Percentiles rank a stretch among this genome's conserved stretches.
Evolutionary conservation across 2,329 filamentous ascomycete genomes (phyloP).

Genomic region (Didymella segeticola): DNA sequence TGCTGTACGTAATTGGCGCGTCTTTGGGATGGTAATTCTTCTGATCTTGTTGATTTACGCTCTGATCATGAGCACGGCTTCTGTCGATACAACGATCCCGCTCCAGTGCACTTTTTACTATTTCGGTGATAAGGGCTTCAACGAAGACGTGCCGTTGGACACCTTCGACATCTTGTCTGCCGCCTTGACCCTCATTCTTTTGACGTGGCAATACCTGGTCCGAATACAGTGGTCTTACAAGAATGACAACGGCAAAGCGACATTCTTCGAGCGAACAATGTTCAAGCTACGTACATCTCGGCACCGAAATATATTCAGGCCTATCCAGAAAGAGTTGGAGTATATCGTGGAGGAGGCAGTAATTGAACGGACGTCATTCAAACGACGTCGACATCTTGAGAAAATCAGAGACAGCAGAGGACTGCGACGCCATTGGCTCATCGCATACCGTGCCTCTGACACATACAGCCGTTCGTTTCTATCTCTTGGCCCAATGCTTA

Average conservation of each 20-base stretch:
- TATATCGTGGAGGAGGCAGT: conserved; percentile 8
- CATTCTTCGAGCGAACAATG: conserved; percentile 1
- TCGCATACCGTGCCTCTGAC: conserved; percentile 7
- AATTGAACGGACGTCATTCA: neutral
- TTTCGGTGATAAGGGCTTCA: neutral
- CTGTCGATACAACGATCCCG: conserved; percentile 9
- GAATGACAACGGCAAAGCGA: neutral
- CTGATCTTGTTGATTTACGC: conserved; percentile 11
- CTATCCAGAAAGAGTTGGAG: neutral
- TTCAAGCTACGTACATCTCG: conserved; percentile 1
- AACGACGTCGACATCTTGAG: neutral
- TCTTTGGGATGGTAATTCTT: conserved; percentile 16
- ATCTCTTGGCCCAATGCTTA: conserved; percentile 12
- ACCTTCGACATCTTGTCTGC: neutral
- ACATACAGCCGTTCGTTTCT: conserved; percentile 20
- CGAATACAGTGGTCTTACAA: conserved; percentile 8
- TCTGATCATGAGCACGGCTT: conserved; percentile 3
- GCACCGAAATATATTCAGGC: neutral
- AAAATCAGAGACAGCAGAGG: conserved; percentile 6
- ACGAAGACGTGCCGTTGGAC: neutral
- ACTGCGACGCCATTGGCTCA: conserved; percentile 5
- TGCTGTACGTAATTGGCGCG: conserved; percentile 17
- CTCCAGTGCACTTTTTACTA: conserved; percentile 11
- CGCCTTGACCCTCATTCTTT: neutral
- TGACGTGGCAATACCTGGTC: conserved; percentile 7